Evolutionary conservation across 148 eudicot species (phyloP), one percentile per base, ranked within the genome.

Genomic region (Oxyria digyna): DNA sequence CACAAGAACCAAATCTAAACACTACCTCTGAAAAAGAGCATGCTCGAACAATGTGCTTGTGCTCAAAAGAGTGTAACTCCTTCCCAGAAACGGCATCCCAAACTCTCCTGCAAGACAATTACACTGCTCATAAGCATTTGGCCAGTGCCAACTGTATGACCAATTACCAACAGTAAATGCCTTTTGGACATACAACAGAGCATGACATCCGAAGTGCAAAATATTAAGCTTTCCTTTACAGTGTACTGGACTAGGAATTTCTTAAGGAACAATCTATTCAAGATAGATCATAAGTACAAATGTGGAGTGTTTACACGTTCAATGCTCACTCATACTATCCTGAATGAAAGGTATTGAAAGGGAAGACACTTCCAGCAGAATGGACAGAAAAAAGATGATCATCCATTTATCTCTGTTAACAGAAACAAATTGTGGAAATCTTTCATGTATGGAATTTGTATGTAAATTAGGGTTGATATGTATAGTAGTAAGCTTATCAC

Each of bases 81-180:
- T 94, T 91, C 45, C 98, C 98, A 20, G 90, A 79, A 62, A 94
- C 78, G 20, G 98, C 98, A 85, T 94, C 98, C 98, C 98, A 94
- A 49, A 94, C 70, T 81, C 88, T 90, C 79, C 98, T 94, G 96
- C 59, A 77, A 68, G 69, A 21, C 18, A 59, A 74, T n/a, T n/a
- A n/a, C n/a, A n/a, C 29, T 52, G 15, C 62, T 21, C 31, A 8
- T 10, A 32, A 62, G 14, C 67, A 29, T 69, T 38, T 32, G 43
- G 18, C 37, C 20, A 20, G n/a, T n/a, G n/a, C n/a, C n/a, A n/a
- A n/a, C n/a, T n/a, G n/a, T n/a, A n/a, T n/a, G n/a, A n/a, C n/a
- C 26, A 6, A 49, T 8, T 18, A 4, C 10, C 26, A 49, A 11
- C 10, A 49, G 24, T 20, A 49, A 4, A 14, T 1, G 11, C 21